Evolutionary conservation across 352 stramenopile species (phyloP).

Genomic region (Blastocystis sp.): DNA sequence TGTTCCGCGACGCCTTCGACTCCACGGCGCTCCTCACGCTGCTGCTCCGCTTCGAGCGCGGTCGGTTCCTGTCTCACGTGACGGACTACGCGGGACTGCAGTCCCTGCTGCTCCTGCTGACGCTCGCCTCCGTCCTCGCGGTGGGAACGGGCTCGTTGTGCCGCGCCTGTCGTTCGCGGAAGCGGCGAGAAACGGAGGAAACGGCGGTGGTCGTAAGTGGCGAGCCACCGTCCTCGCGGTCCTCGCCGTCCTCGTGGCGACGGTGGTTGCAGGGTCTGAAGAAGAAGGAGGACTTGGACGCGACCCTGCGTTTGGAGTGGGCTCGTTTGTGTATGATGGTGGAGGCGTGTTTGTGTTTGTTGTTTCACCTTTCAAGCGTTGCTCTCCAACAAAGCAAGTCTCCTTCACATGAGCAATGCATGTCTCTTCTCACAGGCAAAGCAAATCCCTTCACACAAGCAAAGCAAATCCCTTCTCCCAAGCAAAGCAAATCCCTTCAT

Average conservation of each 20-base stretch:
- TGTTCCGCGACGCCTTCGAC: constrained; percentile 18
- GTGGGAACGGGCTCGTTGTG: not conserved
- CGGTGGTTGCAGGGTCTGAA: too few species aligned
- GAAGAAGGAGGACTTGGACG: not conserved
- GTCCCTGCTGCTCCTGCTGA: not conserved
- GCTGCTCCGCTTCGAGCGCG: constrained; percentile 8
- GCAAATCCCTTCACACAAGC: not conserved
- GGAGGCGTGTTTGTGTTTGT: not conserved
- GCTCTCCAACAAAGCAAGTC: too few species aligned
- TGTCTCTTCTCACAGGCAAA: too few species aligned
- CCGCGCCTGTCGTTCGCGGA: too few species aligned
- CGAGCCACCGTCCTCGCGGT: not conserved
- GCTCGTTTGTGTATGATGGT: not conserved
- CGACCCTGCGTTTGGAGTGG: not conserved
- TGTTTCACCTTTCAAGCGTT: not conserved
- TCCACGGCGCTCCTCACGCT: constrained; percentile 4
- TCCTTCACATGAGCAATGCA: too few species aligned
- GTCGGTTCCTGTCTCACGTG: not conserved
- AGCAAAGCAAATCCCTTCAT: not conserved
- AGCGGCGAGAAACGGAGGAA: not conserved
- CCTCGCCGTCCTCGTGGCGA: too few species aligned
- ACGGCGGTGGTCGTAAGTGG: not conserved
- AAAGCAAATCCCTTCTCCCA: too few species aligned
- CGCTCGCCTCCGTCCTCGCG: not conserved
- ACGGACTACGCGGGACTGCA: not conserved